These are phyloP conservation scores for Citrullus colocynthis DNA, from an alignment of 306 rosid genomes.

Conservation along the genomic window DNA sequence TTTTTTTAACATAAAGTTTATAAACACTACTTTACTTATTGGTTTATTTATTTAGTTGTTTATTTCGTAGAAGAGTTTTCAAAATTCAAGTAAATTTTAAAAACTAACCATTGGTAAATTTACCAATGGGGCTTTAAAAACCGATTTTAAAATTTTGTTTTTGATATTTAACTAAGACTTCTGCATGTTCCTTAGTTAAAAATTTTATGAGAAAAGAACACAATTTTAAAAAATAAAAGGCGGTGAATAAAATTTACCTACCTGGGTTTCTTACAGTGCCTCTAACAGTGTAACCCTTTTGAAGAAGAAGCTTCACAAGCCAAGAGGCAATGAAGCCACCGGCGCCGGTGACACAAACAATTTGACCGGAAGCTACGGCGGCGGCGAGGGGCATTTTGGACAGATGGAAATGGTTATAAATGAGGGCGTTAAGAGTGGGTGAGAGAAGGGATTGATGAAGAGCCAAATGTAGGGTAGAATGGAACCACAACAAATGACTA, in stretches of 20 bases:
- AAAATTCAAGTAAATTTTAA: too few relatives aligned
- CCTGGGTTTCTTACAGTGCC: slow-evolving; percentile 91
- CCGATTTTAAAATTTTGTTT: too few relatives aligned
- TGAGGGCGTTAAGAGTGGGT: not conserved
- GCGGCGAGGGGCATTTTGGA: slow-evolving; percentile 14
- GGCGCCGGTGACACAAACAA: slow-evolving; percentile 87
- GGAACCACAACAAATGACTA: not conserved
- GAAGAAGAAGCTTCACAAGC: slow-evolving; percentile 60
- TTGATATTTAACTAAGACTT: too few relatives aligned
- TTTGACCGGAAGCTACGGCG: slow-evolving; percentile 27
- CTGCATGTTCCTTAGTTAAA: too few relatives aligned
- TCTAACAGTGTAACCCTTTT: slow-evolving; percentile 62
- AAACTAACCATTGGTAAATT: too few relatives aligned
- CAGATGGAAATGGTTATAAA: not conserved
- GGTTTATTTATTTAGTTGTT: too few relatives aligned
- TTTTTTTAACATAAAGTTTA: too few relatives aligned
- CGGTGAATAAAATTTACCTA: not conserved
- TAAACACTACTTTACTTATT: too few relatives aligned
- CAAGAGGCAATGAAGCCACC: slow-evolving; percentile 96
- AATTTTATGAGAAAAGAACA: too few relatives aligned
- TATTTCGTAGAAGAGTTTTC: too few relatives aligned
- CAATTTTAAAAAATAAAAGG: too few relatives aligned
- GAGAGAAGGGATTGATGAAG: not conserved
- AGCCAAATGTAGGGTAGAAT: not conserved
- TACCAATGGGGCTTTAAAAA: too few relatives aligned